Evolutionary conservation across 371 early-diverging fungal genomes (phyloP).

Genomic region (Rhizopus arrhizus): DNA sequence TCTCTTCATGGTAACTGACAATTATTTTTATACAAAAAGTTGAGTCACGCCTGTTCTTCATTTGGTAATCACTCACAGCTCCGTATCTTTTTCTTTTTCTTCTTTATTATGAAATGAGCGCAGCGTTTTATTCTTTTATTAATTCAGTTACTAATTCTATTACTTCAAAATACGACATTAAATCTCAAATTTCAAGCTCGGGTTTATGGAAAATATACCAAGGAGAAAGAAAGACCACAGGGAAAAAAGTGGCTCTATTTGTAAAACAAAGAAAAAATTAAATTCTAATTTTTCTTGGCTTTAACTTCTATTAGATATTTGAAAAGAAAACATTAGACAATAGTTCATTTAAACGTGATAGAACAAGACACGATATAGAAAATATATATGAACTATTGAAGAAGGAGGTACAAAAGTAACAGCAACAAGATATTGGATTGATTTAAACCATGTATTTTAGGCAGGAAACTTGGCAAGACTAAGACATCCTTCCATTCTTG

Average conservation of each 20-base stretch:
- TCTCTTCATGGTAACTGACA: too few species aligned
- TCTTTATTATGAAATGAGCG: slow-evolving; percentile 33
- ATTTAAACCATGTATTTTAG: slow-evolving; percentile 28
- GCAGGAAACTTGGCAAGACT: slow-evolving; percentile 77
- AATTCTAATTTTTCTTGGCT: slow-evolving; percentile 1
- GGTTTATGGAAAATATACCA: slow-evolving; percentile 71
- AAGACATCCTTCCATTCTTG: slow-evolving; percentile 82
- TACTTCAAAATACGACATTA: slow-evolving; percentile 53
- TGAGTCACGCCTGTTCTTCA: not conserved
- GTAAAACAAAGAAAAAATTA: slow-evolving; percentile 36
- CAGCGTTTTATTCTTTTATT: slow-evolving; percentile 54
- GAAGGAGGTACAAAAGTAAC: slow-evolving; percentile 55
- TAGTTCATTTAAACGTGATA: slow-evolving; percentile 43
- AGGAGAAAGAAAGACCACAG: slow-evolving; percentile 63
- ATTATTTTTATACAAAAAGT: too few species aligned
- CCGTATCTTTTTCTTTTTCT: not conserved
- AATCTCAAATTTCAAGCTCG: slow-evolving; percentile 58
- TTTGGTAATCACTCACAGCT: not conserved
- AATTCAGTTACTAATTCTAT: slow-evolving; percentile 53
- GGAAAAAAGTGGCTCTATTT: slow-evolving; percentile 64
- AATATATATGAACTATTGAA: slow-evolving; percentile 63
- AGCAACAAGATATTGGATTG: not conserved
- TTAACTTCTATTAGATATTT: slow-evolving; percentile 56
- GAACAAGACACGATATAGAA: slow-evolving; percentile 58
- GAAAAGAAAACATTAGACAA: slow-evolving; percentile 72